phyloP scores from a whole-genome alignment of 345 rosid species.

The Isatis tinctoria region DNA sequence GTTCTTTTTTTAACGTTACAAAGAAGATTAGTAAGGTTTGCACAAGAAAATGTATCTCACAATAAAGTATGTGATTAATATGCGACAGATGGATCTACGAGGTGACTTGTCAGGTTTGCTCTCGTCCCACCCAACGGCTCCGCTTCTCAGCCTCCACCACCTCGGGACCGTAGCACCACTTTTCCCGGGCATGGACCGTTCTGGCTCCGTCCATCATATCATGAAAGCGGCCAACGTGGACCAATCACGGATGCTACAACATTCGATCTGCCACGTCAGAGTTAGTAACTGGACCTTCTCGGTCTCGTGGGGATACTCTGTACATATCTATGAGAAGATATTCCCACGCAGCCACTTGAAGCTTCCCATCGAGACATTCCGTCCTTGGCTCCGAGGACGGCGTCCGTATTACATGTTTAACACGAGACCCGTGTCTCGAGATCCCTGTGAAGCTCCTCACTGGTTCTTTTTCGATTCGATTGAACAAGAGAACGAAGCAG shows the following conservation, averaged over 20 bases:
- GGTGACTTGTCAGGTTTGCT: constrained; percentile 55
- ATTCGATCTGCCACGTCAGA: constrained; percentile 52
- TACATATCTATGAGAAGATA: constrained; percentile 45
- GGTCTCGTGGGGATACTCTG: constrained; percentile 63
- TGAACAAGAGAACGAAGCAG: not conserved
- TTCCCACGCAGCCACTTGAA: constrained; percentile 44
- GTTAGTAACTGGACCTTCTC: constrained; percentile 51
- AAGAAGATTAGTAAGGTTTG: not conserved
- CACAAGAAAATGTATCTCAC: not conserved
- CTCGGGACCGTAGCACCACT: constrained; percentile 40
- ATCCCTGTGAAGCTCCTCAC: constrained; percentile 62
- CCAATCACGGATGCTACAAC: constrained; percentile 55
- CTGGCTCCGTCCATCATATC: constrained; percentile 41
- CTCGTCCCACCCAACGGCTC: constrained; percentile 55
- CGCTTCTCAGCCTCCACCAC: constrained; percentile 56
- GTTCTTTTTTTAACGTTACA: not conserved
- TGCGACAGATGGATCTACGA: constrained; percentile 50
- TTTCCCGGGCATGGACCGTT: constrained; percentile 45
- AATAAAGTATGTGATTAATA: not conserved
- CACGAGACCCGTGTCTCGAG: constrained; percentile 21
- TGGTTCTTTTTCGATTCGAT: constrained; percentile 51
- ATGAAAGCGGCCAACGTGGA: constrained; percentile 53
- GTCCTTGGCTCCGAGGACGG: constrained; percentile 33
- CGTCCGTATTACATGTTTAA: constrained; percentile 49
- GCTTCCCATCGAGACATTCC: constrained; percentile 51